Base-by-base conservation (phyloP, 345 rosid genomes). In the Mercurialis annua region DNA sequence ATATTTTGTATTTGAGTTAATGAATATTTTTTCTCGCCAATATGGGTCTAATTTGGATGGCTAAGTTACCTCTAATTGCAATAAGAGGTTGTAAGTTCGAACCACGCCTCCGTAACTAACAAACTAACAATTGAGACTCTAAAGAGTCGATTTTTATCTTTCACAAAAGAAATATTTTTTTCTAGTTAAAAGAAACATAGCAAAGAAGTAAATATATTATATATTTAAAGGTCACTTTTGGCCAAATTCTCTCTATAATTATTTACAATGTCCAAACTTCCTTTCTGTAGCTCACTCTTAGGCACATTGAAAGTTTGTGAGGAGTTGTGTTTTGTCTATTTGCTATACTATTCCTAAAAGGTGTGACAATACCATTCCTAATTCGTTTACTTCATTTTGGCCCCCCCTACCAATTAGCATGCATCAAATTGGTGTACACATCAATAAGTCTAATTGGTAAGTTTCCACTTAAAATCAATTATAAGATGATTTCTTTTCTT, bases 181-280 rank as follows among this genome's bases (percentile, higher is more conserved):
- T 40, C 11, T 40, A 8, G 11, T 40, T 40, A 40, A 40, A 2
- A 7, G 12, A n/a, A n/a, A 40, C 5, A 1, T 40, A 10, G 5
- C 12, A 40, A 40, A 40, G 8, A 7, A 8, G 40, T 36, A 36
- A 36, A 3, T 36, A 36, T 3, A 36, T 36, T 36, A n/a, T n/a
- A n/a, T n/a, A n/a, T n/a, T n/a, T n/a, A 47, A 44, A 63, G 26
- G 59, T 64, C 46, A 62, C 67, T 66, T 69, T 66, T 60, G 10
- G 30, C 21, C 70, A 68, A 71, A 73, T 67, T 71, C 72, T 67
- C 56, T 58, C 69, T 18, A 68, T 71, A 77, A 73, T 76, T 73
- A 75, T 50, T 65, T 47, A 64, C 8, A 72, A 77, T 24, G 14
- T 51, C 61, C 68, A 62, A 4, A 40, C 4, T 34, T n/a, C n/a